Evolutionary conservation across 208 protist genomes (phyloP).

Genomic region (Blechomonas ayalai): DNA sequence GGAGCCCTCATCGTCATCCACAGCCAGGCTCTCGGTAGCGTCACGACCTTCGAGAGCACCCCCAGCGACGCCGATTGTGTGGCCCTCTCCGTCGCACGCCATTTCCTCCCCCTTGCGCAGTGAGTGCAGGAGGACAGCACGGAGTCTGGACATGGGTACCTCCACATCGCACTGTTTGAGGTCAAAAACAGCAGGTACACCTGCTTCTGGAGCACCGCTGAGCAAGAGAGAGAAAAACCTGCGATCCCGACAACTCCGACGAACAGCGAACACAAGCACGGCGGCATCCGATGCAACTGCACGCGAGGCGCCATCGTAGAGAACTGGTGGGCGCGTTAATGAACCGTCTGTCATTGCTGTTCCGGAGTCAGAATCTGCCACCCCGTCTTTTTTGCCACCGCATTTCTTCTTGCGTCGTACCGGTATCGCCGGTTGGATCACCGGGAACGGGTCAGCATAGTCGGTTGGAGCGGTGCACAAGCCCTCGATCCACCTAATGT

Average conservation of each 20-base stretch:
- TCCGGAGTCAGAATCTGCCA: neutral
- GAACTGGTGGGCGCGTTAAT: constrained; percentile 6
- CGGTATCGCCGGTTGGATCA: constrained; percentile 21
- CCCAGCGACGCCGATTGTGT: neutral
- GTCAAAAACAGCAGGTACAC: constrained; percentile 20
- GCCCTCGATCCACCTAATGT: constrained; percentile 66
- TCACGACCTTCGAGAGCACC: neutral
- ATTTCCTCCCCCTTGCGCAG: constrained; percentile 6
- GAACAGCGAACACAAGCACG: constrained; percentile 55
- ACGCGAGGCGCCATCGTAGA: constrained; percentile 58
- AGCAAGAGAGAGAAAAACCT: constrained; percentile 15
- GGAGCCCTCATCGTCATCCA: constrained; percentile 2
- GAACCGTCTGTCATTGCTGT: neutral
- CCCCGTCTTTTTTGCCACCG: neutral
- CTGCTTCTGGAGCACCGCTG: neutral
- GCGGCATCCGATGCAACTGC: constrained; percentile 48
- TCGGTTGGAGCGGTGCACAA: constrained; percentile 43
- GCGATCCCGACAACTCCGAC: constrained; percentile 45
- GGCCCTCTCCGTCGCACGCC: neutral
- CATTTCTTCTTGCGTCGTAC: neutral
- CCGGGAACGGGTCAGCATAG: constrained; percentile 40
- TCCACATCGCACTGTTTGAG: constrained; percentile 34
- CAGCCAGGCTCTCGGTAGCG: neutral
- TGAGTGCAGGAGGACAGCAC: constrained; percentile 30
- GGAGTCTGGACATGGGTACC: constrained; percentile 37